Evolutionary conservation across 1,284 basidiomycete genomes (phyloP).

Genomic region (Gymnopus androsaceus): DNA sequence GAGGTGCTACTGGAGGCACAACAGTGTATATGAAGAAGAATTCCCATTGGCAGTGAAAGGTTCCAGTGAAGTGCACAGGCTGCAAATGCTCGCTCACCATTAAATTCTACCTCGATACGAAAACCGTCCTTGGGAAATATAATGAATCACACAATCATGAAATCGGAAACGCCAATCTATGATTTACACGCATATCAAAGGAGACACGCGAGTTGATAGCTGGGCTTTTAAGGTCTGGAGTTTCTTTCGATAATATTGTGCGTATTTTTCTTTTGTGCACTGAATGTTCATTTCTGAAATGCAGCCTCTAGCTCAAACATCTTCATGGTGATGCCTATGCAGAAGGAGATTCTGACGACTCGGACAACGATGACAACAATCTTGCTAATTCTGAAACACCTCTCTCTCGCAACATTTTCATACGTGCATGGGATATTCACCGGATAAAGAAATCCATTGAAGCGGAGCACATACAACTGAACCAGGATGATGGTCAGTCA

Average conservation of each 20-base stretch:
- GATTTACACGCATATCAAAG: slow-evolving; percentile 15
- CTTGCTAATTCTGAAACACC: neutral
- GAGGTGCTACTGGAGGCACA: too few relatives aligned
- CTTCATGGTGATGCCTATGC: too few relatives aligned
- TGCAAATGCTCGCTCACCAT: too few relatives aligned
- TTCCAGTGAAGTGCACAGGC: too few relatives aligned
- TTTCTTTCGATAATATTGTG: neutral
- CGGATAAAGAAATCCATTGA: slow-evolving; percentile 20
- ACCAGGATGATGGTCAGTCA: slow-evolving; percentile 18
- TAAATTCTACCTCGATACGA: slow-evolving; percentile 20
- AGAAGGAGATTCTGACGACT: neutral
- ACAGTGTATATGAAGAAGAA: too few relatives aligned
- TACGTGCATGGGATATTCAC: slow-evolving; percentile 6
- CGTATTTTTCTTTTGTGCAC: neutral
- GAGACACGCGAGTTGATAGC: too few relatives aligned
- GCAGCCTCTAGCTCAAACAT: neutral
- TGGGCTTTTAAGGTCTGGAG: neutral
- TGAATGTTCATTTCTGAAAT: neutral
- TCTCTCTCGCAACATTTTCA: slow-evolving; percentile 4
- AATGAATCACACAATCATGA: slow-evolving; percentile 9
- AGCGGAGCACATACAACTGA: slow-evolving; percentile 17
- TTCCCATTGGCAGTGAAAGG: too few relatives aligned
- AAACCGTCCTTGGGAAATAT: slow-evolving; percentile 14
- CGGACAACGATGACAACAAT: neutral
- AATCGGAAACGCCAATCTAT: slow-evolving; percentile 14